Percentiles rank a stretch among this genome's conserved stretches.
Evolutionary conservation across 83 land plant species (phyloP).

Genomic region (Diphasiastrum complanatum): DNA sequence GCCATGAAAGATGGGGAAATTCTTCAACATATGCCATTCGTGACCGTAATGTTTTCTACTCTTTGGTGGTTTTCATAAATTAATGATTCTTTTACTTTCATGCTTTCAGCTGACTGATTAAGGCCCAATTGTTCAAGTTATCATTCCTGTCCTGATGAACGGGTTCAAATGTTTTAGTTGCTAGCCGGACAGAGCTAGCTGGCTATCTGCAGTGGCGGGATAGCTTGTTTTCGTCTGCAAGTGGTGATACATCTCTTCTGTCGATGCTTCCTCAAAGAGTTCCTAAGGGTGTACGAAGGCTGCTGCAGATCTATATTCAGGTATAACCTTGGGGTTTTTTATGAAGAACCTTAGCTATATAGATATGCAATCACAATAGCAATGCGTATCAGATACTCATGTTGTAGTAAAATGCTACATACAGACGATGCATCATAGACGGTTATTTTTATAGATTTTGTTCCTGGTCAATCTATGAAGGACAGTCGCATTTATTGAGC

Average conservation of each 20-base stretch:
- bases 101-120: neutral
- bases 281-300: constrained; percentile 54
- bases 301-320: constrained; percentile 78
- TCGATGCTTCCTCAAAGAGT: constrained; percentile 86
- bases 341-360: too few species aligned
- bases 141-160: neutral
- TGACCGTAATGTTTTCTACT: neutral
- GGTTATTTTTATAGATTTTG: too few species aligned
- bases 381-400: too few species aligned
- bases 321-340: too few species aligned
- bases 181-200: constrained; percentile 42
- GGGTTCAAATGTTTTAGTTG: constrained; percentile 23
- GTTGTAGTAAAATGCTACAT: too few species aligned
- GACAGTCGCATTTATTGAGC: too few species aligned
- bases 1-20: constrained; percentile 45
- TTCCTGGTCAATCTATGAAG: too few species aligned
- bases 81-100: constrained; percentile 1
- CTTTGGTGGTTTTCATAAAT: neutral
- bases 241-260: constrained; percentile 66
- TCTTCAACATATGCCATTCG: too few species aligned
- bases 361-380: too few species aligned
- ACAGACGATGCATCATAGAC: neutral
- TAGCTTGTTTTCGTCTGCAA: constrained; percentile 60
- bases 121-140: neutral
- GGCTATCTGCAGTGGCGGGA: constrained; percentile 82